Conservation (phyloP, 306 rosid species). For the Cicer pinnatifidum region DNA sequence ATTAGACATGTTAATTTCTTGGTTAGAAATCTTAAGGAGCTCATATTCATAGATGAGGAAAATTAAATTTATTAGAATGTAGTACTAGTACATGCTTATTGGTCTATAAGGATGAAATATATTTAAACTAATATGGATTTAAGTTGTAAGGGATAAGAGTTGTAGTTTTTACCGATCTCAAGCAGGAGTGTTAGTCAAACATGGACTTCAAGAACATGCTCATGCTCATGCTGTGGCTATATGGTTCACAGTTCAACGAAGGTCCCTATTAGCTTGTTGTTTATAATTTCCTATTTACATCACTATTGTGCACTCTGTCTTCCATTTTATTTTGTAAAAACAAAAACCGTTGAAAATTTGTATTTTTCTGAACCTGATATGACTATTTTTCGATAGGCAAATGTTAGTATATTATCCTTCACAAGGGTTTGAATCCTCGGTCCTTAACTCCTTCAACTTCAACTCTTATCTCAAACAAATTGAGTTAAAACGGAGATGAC, state of each 20-base stretch:
- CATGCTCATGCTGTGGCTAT: neutral
- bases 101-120: conserved; percentile 15
- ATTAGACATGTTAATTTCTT: conserved; percentile 29
- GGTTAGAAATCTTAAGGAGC: conserved; percentile 2
- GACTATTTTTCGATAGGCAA: too few species aligned
- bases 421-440: too few species aligned
- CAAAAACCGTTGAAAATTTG: conserved; percentile 6
- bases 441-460: too few species aligned
- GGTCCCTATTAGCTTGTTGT: conserved; percentile 13
- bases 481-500: conserved; percentile 2
- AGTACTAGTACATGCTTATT: neutral
- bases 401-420: too few species aligned
- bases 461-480: too few species aligned
- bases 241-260: conserved; percentile 2
- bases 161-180: conserved; percentile 14
- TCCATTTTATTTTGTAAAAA: conserved; percentile 10
- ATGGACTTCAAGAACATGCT: conserved; percentile 25
- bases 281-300: neutral
- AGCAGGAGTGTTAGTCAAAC: conserved; percentile 1
- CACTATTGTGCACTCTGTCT: conserved; percentile 2
- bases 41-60: conserved; percentile 16
- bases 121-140: neutral
- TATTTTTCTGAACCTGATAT: neutral
- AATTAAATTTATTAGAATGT: conserved; percentile 6
- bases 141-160: conserved; percentile 8